Evolutionary conservation across 2,329 filamentous ascomycete species (phyloP).

Genomic region (Xylaria sp.): DNA sequence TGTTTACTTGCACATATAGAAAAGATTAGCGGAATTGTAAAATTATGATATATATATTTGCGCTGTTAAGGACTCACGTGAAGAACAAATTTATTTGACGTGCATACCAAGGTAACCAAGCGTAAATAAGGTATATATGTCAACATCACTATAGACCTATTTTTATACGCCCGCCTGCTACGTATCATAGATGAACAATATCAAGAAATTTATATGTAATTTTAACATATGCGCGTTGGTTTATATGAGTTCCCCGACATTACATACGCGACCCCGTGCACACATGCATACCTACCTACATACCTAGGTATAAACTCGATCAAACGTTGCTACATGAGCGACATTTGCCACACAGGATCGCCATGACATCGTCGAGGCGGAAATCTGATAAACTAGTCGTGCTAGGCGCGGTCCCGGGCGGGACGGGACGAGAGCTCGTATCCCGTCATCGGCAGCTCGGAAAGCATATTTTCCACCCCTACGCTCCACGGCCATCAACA

Average conservation of each 20-base stretch:
- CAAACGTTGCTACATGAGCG: background rate
- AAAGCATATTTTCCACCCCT: slow-evolving; percentile 15
- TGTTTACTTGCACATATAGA: slow-evolving; percentile 8
- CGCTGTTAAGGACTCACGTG: background rate
- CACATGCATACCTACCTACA: background rate
- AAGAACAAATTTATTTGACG: slow-evolving; percentile 3
- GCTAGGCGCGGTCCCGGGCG: slow-evolving; percentile 10
- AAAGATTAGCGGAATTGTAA: slow-evolving; percentile 8
- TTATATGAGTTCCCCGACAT: background rate
- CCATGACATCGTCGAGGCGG: background rate
- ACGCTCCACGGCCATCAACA: slow-evolving; percentile 5
- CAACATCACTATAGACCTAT: too few species aligned
- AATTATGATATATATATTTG: background rate
- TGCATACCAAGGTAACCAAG: background rate
- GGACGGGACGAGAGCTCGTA: slow-evolving; percentile 13
- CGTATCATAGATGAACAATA: too few species aligned
- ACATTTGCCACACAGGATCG: background rate
- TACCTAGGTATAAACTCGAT: background rate
- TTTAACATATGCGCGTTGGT: background rate
- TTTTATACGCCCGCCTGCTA: too few species aligned
- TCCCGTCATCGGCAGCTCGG: slow-evolving; percentile 20
- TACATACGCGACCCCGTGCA: too few species aligned
- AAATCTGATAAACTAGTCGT: slow-evolving; percentile 7
- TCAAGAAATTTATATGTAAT: background rate
- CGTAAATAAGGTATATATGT: too few species aligned